Evolutionary conservation across 257 asterid genomes (phyloP), one percentile per base, ranked within the genome.

Genomic region (Cruciata laevipes): DNA sequence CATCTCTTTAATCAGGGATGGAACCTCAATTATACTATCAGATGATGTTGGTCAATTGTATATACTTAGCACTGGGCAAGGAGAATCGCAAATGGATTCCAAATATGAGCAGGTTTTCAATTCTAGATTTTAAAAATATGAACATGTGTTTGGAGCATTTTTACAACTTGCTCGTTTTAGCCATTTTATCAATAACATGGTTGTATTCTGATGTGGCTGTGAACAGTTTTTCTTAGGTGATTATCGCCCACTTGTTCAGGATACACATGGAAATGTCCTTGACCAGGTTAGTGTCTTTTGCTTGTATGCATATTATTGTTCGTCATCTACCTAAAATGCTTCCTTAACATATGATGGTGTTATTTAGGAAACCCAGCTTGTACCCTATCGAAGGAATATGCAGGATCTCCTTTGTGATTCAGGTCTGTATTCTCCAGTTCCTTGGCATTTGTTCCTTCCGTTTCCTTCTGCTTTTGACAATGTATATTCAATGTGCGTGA

Each of bases 31-130:
- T 66, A 95, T 94, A 78, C 97, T 94, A 76, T 94, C 99, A 55
- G 99, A 94, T 82, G 95, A 90, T 73, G 96, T 88, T 57, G 99
- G 99, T 35, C 99, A 94, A 78, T 84, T 94, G 78, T 94, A 94
- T 87, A 72, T 94, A 74, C 77, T 94, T 64, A 90, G 73, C 82
- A 94, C 99, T 61, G 99, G 99, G 74, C 95, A 90, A 87, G 97
- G 99, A 32, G 99, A 94, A 79, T 83, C 96, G 68, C 96, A 94
- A 73, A 88, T 80, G 79, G 99, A 94, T 77, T 97, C 99, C 69
- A 86, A 94, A 80, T 93, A 93, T 81, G 97, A 94, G 75, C 99
- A 94, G 47, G 60, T 38, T n/a, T 66, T 12, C n/a, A 33, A 5
- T 65, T 31, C 72, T 71, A 61, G 59, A 62, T 58, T 73, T 42